Percentiles rank a stretch among this genome's conserved stretches.
These are phyloP conservation scores for Stygiomarasmius scandens DNA, from an alignment of 1,284 basidiomycete genomes.

Conservation along the genomic window DNA sequence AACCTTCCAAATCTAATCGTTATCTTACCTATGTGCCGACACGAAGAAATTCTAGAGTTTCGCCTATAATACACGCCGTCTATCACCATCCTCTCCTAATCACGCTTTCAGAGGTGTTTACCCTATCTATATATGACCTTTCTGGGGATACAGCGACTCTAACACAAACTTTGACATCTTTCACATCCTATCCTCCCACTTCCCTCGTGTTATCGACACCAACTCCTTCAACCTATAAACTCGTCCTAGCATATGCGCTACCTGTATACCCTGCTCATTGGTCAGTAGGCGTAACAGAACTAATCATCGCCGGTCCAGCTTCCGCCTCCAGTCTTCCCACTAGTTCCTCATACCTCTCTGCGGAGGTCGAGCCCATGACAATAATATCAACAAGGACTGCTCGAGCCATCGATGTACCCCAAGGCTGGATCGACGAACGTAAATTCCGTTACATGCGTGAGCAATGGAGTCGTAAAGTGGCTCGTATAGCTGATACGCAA, in stretches of 20 bases:
- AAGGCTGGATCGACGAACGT: conserved; percentile 69
- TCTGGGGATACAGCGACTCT: conserved; percentile 50
- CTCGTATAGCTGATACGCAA: conserved; percentile 65
- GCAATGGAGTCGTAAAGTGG: conserved; percentile 76
- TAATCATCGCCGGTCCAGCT: conserved; percentile 54
- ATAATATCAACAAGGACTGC: conserved; percentile 61
- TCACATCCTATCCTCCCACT: conserved; percentile 73
- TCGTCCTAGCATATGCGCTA: conserved; percentile 69
- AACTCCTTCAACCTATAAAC: conserved; percentile 62
- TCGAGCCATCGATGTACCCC: conserved; percentile 69
- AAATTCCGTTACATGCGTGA: conserved; percentile 65
- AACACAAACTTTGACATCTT: conserved; percentile 68
- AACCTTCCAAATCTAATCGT: conserved; percentile 42
- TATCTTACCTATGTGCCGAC: conserved; percentile 53
- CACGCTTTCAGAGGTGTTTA: conserved; percentile 66
- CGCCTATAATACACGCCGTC: conserved; percentile 62
- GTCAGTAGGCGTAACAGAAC: conserved; percentile 76
- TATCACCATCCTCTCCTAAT: conserved; percentile 79
- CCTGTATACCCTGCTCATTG: conserved; percentile 82
- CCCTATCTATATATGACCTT: conserved; percentile 69
- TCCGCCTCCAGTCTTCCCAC: conserved; percentile 19
- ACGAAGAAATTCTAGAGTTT: conserved; percentile 37
- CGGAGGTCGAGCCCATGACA: conserved; percentile 34
- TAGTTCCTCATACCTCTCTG: conserved; percentile 10
- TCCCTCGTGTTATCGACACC: conserved; percentile 69